Evolutionary conservation across 805 yeast genomes (phyloP), one percentile per base, ranked within the genome.

Genomic region (Saccharomycopsis schoenii): DNA sequence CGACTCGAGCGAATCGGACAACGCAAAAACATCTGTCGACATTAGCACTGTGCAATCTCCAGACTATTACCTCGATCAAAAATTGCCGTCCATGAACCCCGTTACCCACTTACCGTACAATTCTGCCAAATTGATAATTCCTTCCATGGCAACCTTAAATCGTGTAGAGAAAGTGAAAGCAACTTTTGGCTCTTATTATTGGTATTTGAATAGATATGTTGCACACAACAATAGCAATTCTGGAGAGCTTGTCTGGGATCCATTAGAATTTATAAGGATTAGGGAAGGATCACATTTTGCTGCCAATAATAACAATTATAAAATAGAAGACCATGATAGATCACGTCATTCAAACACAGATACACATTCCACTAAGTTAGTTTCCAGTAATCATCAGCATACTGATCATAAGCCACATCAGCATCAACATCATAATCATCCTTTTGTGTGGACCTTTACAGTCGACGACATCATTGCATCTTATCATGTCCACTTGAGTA

Each of bases 251-350:
- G 57, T 21, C 8, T 63, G 65, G 65, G 59, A 63, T 42, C 65
- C 65, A 15, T 47, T 63, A 34, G 60, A 61, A 19, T 19, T 63
- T 29, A 63, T 63, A 11, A 42, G 65, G 29, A 63, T 58, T 25
- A 25, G 65, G 15, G 56, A 57, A 51, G 47, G 29, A n/a, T n/a
- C 47, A 3, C 21, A 24, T 5, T 25, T 14, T 39, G 12, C 17
- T 21, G 42, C 36, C 15, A 54, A 43, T 21, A 43, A 21, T 47
- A 17, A 11, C 1, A 47, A 24, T 11, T 12, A 37, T 2, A 37
- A 2, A 37, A 9, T 37, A 3, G 15, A 11, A 37, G 41, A 37
- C 41, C 41, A n/a, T 47, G 52, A 50, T 39, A 58, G 9, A 24
- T 5, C n/a, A 15, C 29, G 6, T 5, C 25, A 47, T 47, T 14